These are phyloP conservation scores for Psilocybe tampanensis DNA, from an alignment of 768 basidiomycete genomes.

Conservation along the genomic window DNA sequence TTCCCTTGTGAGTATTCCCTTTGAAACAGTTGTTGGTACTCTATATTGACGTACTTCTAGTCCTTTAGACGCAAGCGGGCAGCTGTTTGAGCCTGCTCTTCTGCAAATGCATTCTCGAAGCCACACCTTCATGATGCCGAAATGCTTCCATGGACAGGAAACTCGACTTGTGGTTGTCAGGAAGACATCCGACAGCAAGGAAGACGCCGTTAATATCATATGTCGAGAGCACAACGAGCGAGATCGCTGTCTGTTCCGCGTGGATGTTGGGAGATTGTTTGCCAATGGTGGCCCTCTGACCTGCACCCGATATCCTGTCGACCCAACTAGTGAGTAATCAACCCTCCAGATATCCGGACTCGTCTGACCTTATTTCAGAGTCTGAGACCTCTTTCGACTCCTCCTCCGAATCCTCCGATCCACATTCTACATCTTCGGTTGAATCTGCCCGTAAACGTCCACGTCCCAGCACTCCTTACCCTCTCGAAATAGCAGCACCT, in stretches of 20 bases:
- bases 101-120: background rate
- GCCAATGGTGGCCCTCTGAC: background rate
- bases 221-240: background rate
- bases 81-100: background rate
- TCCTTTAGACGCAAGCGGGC: background rate
- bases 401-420: no score
- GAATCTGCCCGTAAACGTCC: no score
- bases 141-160: background rate
- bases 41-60: background rate
- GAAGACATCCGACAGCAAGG: background rate
- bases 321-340: no score
- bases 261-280: background rate
- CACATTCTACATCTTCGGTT: no score
- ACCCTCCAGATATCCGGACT: no score
- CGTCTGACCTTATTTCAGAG: no score
- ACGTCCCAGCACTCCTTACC: no score
- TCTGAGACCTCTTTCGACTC: no score
- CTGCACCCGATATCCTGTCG: background rate
- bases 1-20: background rate
- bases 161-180: background rate
- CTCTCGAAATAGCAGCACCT: no score
- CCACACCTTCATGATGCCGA: background rate
- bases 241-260: background rate
- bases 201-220: background rate
- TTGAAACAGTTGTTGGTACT: no score